These are phyloP conservation scores for Lactifluus hygrophoroides DNA, from an alignment of 768 basidiomycete genomes.

Conservation along the genomic window DNA sequence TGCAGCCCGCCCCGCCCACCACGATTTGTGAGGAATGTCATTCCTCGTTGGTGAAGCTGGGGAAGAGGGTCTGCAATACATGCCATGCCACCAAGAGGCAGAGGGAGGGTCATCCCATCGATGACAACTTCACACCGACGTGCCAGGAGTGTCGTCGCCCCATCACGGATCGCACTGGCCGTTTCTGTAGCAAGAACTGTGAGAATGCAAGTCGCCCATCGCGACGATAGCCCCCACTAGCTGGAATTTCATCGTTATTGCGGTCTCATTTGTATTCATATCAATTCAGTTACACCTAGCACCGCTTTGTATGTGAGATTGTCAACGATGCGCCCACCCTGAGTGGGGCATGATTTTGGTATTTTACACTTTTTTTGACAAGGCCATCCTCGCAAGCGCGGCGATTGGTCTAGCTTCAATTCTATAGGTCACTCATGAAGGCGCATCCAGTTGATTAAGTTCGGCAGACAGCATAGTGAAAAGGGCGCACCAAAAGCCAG, in stretches of 20 bases:
- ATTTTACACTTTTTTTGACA: too few species aligned
- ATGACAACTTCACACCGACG: not conserved
- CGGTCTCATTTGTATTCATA: not conserved
- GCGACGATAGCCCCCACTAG: not conserved
- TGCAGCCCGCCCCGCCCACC: not conserved
- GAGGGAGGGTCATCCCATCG: not conserved
- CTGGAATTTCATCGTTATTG: not conserved
- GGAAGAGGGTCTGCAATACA: not conserved
- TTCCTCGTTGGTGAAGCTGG: not conserved
- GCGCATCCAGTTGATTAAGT: too few species aligned
- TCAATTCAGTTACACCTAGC: not conserved
- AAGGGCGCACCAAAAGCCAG: too few species aligned
- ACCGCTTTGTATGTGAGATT: too few species aligned
- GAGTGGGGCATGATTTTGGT: too few species aligned
- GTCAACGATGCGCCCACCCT: too few species aligned
- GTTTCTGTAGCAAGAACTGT: constrained; percentile 1
- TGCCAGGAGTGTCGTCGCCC: constrained; percentile 7
- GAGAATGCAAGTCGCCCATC: not conserved
- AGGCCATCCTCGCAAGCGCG: too few species aligned
- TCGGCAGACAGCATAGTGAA: too few species aligned
- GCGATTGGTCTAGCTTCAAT: too few species aligned
- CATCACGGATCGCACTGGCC: not conserved
- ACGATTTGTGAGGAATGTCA: not conserved
- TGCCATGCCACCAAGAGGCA: not conserved
- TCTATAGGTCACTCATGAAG: too few species aligned